Evolutionary conservation across 225 moss, liverwort and hornwort genomes (phyloP), one percentile per base, ranked within the genome.

Genomic region (Climacium dendroides): DNA sequence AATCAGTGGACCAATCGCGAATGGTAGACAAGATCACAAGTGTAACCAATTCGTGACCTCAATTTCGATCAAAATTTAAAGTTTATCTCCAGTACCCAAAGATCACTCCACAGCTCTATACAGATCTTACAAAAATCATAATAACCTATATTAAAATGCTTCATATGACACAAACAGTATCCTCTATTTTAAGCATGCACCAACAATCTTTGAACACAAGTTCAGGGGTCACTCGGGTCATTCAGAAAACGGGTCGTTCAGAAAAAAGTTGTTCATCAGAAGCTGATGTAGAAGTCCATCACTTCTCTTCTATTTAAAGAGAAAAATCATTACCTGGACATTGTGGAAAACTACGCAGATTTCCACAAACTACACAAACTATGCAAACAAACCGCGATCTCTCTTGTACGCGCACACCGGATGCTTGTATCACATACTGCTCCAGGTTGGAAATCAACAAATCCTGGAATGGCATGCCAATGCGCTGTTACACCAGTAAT

Each of bases 371-470:
- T 80, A 88, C 76, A 83, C 77, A 82, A 88, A 88, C 24, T 74
- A 87, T 28, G 88, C 80, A 87, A 87, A 76, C 80, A 80, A 85
- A 88, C 61, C 47, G 32, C 66, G 11, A 64, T n/a, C 66, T 79
- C 73, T 86, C 41, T 59, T 61, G 79, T 47, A 80, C 54, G 47
- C 45, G 81, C 77, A 85, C 71, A 89, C 54, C 74, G 34, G 81
- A 67, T 85, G 84, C 84, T 84, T 82, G 72, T 82, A 84, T 74
- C 74, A 69, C 60, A 6, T 39, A 87, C 85, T 78, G 85, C 91
- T 87, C 85, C 85, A 87, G 81, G 64, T 71, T 81, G 91, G 77
- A 81, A 86, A 72, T 53, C 73, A 88, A 78, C n/a, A 47, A 77
- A 72, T 64, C 59, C 81, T 89, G 69, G 74, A 86, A 79, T 76